Evolutionary conservation across 1,139 yeast genomes (phyloP), one percentile per base, ranked within the genome.

Genomic region (Taiozyma sp.): DNA sequence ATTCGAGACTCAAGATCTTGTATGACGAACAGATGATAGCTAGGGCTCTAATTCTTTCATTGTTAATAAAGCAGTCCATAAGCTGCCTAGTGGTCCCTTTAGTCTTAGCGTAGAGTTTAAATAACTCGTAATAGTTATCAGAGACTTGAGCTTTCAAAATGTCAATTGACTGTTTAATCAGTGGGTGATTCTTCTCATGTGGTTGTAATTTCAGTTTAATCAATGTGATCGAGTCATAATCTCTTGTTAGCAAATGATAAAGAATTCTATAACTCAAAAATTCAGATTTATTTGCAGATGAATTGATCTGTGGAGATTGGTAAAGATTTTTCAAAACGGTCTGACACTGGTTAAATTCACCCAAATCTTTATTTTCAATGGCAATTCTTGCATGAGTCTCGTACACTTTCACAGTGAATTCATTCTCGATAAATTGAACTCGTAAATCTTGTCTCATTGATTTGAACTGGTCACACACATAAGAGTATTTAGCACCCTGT

Each of bases 331-430:
- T 81, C 47, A 91, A 70, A 62, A 90, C 90, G 19, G 95, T 83
- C 65, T 88, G 96, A 65, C 99, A 93, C 65, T 93, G 98, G 67
- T 93, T 93, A 67, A 87, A 91, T 64, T 93, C 99, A 7, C 98
- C 98, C 58, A 91, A 69, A 66, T 93, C 99, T 46, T 80, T 76
- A 63, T 85, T 83, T 58, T 83, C 86, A 42, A 93, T 75, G 0
- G 98, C 95, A n/a, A 91, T 73, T 47, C 90, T 78, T 7, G 95
- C 96, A 67, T 93, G 96, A 3, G 82, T 77, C 66, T 89, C 96
- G 66, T 93, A 93, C 0, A 90, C 96, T 49, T 70, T 64, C 11
- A 89, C 80, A 0, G 97, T 80, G 62, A 93, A 88, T 45, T 80
- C 85, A 62, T 83, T 82, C 61, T 84, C 85, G 45, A 93, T 84